phyloP scores from a whole-genome alignment of 495 filamentous ascomycete species.

The Massariosphaeria phaeospora region DNA sequence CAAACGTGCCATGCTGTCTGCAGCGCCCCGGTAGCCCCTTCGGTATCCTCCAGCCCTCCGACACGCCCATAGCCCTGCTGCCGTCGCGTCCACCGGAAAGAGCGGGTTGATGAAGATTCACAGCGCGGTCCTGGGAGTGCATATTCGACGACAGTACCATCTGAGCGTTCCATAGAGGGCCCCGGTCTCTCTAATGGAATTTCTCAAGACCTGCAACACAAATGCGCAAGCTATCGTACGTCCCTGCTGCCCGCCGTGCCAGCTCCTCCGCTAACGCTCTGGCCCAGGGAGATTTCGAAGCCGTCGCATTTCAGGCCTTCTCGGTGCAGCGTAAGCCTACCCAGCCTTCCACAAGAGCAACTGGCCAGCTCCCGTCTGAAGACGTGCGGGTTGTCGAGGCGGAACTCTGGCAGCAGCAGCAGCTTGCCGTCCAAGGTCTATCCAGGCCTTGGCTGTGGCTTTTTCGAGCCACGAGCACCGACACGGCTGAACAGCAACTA shows the following conservation, averaged over 20 bases:
- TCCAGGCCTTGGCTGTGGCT: slow-evolving; percentile 27
- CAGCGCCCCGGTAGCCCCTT: background rate
- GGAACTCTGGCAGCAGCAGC: slow-evolving; percentile 16
- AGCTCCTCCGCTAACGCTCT: slow-evolving; percentile 1
- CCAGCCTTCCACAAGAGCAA: background rate
- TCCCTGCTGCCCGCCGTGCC: background rate
- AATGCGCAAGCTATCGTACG: slow-evolving; percentile 37
- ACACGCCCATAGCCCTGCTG: background rate
- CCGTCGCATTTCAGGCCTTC: slow-evolving; percentile 33
- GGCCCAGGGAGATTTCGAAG: slow-evolving; percentile 32
- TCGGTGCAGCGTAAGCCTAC: slow-evolving; percentile 19
- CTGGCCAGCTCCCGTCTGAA: slow-evolving; percentile 8
- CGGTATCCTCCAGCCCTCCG: background rate
- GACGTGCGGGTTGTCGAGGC: slow-evolving; percentile 23
- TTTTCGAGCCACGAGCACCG: slow-evolving; percentile 20
- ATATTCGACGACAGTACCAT: slow-evolving; percentile 34
- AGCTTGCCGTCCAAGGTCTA: slow-evolving; percentile 25
- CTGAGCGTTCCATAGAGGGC: slow-evolving; percentile 36
- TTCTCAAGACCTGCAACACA: slow-evolving; percentile 38
- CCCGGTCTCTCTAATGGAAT: slow-evolving; percentile 35
- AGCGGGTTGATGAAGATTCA: slow-evolving; percentile 34
- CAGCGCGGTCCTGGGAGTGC: slow-evolving; percentile 28
- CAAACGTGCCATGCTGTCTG: slow-evolving; percentile 19
- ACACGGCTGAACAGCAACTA: slow-evolving; percentile 18
- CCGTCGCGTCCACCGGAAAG: slow-evolving; percentile 10